Conservation (phyloP, 306 rosid species). For the Luffa aegyptiaca region DNA sequence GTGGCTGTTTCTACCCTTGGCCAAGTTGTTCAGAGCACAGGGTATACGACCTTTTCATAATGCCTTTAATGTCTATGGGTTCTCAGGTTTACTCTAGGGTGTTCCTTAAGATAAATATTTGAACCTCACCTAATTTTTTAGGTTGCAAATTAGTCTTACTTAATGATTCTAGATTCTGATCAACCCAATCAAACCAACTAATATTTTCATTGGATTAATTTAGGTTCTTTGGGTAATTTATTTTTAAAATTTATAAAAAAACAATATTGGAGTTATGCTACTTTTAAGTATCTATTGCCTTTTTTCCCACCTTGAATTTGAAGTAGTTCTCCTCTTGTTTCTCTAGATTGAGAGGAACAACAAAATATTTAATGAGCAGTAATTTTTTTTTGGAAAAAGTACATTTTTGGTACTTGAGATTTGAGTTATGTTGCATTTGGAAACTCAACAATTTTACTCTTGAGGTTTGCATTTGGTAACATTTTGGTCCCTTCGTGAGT, state of each 20-base stretch:
- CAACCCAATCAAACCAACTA: background rate
- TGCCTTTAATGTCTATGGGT: background rate
- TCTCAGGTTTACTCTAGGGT: background rate
- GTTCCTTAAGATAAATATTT: background rate
- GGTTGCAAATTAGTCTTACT: background rate
- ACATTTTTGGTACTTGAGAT: no score
- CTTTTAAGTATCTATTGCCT: background rate
- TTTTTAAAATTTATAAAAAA: background rate
- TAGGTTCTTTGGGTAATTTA: background rate
- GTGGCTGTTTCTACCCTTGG: slow-evolving; percentile 96
- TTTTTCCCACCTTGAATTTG: background rate
- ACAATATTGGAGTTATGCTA: background rate
- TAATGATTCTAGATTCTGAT: background rate
- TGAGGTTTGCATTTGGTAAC: no score
- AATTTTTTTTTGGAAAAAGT: background rate
- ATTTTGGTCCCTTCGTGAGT: no score
- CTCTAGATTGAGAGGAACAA: background rate
- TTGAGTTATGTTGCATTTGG: no score
- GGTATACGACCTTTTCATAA: slow-evolving; percentile 37
- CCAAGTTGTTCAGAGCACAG: slow-evolving; percentile 99
- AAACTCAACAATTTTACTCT: no score
- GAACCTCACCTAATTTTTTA: background rate
- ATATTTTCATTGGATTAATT: background rate
- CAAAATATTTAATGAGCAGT: background rate
- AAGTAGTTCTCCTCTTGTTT: background rate